Evolutionary conservation across 2,329 filamentous ascomycete species (phyloP).

Genomic region (Colletotrichum limetticola): DNA sequence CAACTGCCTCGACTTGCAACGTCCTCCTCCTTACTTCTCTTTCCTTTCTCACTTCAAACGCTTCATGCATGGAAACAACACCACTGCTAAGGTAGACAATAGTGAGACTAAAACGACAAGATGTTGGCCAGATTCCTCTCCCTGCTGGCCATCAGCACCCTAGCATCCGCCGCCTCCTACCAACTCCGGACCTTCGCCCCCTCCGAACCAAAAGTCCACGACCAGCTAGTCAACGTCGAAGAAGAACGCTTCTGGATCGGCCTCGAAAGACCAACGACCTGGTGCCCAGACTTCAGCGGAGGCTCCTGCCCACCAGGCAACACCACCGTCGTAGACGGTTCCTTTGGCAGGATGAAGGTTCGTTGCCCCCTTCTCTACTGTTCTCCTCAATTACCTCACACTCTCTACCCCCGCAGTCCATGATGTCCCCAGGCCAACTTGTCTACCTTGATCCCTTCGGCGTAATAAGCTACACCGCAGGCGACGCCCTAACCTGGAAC

Average conservation of each 20-base stretch:
- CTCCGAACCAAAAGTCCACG: conserved; percentile 36
- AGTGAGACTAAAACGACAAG: background rate
- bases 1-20: background rate
- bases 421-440: conserved; percentile 68
- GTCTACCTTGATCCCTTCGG: conserved; percentile 68
- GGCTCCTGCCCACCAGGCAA: conserved; percentile 41
- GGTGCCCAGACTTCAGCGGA: background rate
- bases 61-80: background rate
- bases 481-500: conserved; percentile 56
- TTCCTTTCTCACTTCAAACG: background rate
- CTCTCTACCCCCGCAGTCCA: too few relatives aligned
- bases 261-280: conserved; percentile 17
- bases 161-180: background rate
- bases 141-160: background rate
- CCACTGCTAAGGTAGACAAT: too few relatives aligned
- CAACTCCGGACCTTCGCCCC: conserved; percentile 35
- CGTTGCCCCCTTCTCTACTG: background rate
- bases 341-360: conserved; percentile 44
- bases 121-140: background rate
- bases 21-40: too few relatives aligned
- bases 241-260: conserved; percentile 43
- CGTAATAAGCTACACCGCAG: conserved; percentile 63
- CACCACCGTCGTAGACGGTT: conserved; percentile 40
- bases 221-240: conserved; percentile 41
- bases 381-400: too few relatives aligned